These are phyloP conservation scores for Isabelozyma heimii DNA, from an alignment of 805 yeast genomes.

Conservation along the genomic window DNA sequence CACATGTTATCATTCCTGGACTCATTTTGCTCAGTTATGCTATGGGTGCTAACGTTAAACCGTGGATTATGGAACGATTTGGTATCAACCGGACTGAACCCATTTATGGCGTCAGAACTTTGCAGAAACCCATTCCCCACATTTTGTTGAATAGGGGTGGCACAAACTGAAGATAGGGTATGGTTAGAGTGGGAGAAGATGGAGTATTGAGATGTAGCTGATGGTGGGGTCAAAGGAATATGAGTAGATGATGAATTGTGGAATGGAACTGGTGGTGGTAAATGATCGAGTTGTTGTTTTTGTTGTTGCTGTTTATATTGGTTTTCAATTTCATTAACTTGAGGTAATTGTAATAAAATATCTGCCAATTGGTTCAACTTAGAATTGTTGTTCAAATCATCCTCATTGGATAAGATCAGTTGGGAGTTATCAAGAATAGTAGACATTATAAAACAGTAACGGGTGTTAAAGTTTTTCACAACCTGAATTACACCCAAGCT, in stretches of 20 bases:
- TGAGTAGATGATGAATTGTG: constrained; percentile 2
- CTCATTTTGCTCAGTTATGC: not conserved
- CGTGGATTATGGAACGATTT: not conserved
- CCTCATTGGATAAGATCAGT: constrained; percentile 9
- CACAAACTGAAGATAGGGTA: constrained; percentile 16
- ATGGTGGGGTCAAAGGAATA: constrained; percentile 38
- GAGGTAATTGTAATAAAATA: constrained; percentile 22
- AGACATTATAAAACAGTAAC: constrained; percentile 8
- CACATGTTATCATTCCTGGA: not conserved
- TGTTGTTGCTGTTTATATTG: constrained; percentile 1
- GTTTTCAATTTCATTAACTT: constrained; percentile 4
- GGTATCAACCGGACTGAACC: not conserved
- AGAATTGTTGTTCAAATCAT: constrained; percentile 7
- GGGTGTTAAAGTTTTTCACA: constrained; percentile 26
- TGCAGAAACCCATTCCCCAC: not conserved
- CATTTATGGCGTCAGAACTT: not conserved
- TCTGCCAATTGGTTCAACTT: constrained; percentile 22
- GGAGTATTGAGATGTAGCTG: constrained; percentile 40
- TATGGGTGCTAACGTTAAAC: not conserved
- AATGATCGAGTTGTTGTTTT: not conserved
- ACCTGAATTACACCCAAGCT: constrained; percentile 54
- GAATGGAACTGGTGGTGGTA: not conserved
- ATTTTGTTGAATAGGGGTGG: constrained; percentile 19
- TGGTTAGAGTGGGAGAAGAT: constrained; percentile 28
- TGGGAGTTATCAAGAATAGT: constrained; percentile 22